Percentiles rank a stretch among this genome's conserved stretches.
phyloP scores from a whole-genome alignment of 331 rosid genomes.

The Cydonia oblonga region DNA sequence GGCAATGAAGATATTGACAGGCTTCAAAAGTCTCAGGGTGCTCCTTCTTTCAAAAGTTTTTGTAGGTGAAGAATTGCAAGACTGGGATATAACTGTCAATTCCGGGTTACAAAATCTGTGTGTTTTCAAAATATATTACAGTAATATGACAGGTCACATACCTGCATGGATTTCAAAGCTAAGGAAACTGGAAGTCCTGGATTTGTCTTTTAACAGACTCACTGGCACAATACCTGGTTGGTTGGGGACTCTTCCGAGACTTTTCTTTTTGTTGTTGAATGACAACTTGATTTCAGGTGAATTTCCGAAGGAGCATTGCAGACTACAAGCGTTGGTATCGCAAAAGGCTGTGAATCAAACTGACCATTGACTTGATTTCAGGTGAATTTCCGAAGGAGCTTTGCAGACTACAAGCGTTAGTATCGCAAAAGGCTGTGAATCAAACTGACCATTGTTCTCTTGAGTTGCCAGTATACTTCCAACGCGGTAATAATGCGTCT shows the following conservation, averaged over 20 bases:
- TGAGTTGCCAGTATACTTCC: fast-evolving
- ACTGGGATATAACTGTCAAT: background rate
- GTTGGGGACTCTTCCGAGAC: background rate
- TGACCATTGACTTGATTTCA: background rate
- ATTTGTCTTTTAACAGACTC: background rate
- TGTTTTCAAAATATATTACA: background rate
- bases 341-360: too few species aligned
- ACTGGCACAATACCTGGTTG: constrained; percentile 22
- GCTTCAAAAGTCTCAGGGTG: background rate
- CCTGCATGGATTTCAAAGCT: background rate
- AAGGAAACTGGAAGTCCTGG: background rate
- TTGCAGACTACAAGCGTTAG: background rate
- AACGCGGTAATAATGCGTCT: too few species aligned
- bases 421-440: too few species aligned
- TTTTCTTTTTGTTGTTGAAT: background rate
- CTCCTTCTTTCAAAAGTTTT: background rate
- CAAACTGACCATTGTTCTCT: too few species aligned
- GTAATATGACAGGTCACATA: background rate
- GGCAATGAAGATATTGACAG: background rate
- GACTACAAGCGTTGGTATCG: background rate
- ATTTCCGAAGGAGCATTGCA: background rate
- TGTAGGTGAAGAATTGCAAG: background rate
- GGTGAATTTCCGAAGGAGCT: background rate
- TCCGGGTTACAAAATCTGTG: background rate
- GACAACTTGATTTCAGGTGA: background rate